Evolutionary conservation across 148 eudicot genomes (phyloP), one percentile per base, ranked within the genome.

Genomic region (Arctostaphylos glauca): DNA sequence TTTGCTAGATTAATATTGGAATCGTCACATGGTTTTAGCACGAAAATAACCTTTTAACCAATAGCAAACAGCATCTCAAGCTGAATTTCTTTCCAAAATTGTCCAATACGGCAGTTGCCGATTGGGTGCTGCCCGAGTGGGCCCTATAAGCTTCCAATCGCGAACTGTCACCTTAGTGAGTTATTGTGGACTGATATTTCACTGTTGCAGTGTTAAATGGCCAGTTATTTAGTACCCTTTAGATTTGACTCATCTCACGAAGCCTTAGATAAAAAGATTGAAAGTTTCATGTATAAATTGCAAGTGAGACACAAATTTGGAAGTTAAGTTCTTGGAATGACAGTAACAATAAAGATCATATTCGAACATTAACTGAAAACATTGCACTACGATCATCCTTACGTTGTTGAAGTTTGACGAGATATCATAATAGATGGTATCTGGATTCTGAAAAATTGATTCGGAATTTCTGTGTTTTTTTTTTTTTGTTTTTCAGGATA

Each of bases 401-500:
- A 50, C 31, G 23, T 53, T 6, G 0, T 52, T 43, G 66, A 7
- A 53, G 43, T 16, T 66, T 21, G 16, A 19, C 16, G 2, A 79
- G 41, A 52, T 50, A 47, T 52, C 15, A 7, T 41, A 71, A 7
- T 41, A 71, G 38, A 52, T 2, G n/a, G 10, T 59, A 3, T 56
- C 53, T 18, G 70, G 64, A 56, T 46, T 77, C 53, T 3, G 38
- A 70, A 50, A 67, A 8, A 67, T 50, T 31, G 76, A 67, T 67
- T 50, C 5, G 15, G 25, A 62, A 38, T 66, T 66, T 25, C 16
- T 31, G 71, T 66, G 38, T 66, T n/a, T 72, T 9, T 78, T 75
- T 13, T 53, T 13, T 85, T 85, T 19, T 41, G 18, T 1, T 78
- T 44, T 87, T 84, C 98, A 97, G 99, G 99, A 94, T 83, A 97